Percentiles rank a stretch among this genome's conserved stretches.
phyloP scores from a whole-genome alignment of 2,329 filamentous ascomycete genomes.

The Lasiodiplodia sp. region DNA sequence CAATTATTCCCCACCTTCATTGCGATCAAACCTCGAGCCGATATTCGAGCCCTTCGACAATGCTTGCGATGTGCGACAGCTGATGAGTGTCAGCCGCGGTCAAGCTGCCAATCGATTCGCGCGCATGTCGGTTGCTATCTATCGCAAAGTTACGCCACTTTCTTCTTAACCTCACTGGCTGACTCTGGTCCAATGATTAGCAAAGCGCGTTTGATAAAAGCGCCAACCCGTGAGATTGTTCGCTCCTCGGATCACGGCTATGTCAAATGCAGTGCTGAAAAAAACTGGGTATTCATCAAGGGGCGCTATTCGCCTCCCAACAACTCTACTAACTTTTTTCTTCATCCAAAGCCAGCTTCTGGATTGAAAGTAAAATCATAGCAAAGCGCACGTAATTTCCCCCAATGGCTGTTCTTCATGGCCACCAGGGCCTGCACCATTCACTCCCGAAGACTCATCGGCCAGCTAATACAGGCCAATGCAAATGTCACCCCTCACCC shows the following conservation, averaged over 20 bases:
- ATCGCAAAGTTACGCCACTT: neutral
- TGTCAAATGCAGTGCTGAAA: neutral
- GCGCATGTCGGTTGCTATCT: too few relatives aligned
- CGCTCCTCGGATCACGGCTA: neutral
- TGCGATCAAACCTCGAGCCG: neutral
- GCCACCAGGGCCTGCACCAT: neutral
- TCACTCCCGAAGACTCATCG: neutral
- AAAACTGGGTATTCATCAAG: neutral
- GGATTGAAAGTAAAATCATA: slow-evolving; percentile 2
- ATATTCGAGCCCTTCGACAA: too few relatives aligned
- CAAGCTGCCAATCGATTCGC: too few relatives aligned
- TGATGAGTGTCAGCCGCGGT: too few relatives aligned
- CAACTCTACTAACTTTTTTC: neutral
- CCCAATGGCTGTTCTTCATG: neutral
- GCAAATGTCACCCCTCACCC: slow-evolving; percentile 67
- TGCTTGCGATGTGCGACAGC: too few relatives aligned
- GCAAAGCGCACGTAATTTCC: neutral
- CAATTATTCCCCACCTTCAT: neutral
- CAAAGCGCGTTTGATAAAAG: too few relatives aligned
- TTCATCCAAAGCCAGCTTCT: neutral
- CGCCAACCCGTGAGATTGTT: too few relatives aligned
- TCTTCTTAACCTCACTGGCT: neutral
- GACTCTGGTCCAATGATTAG: neutral
- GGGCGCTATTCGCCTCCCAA: neutral
- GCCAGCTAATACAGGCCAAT: slow-evolving; percentile 62